Conservation (phyloP, 805 yeast genomes). For the Saturnispora bothae region DNA sequence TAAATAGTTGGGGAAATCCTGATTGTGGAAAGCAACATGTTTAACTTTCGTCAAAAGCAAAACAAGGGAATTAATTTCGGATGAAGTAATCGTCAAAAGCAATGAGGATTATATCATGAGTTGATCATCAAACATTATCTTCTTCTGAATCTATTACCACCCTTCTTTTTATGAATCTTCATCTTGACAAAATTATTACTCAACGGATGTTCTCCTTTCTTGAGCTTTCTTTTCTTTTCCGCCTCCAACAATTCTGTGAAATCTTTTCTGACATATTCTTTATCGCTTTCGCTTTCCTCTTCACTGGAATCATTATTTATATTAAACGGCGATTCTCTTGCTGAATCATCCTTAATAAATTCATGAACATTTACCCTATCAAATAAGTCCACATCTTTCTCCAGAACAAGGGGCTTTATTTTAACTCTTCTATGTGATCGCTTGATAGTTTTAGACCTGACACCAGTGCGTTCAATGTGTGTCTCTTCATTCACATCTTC, state of each 20-base stretch:
- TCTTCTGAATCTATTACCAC: conserved; percentile 18
- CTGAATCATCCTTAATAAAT: conserved; percentile 23
- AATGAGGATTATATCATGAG: too few species aligned
- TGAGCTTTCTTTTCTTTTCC: conserved; percentile 14
- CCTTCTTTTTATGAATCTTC: conserved; percentile 23
- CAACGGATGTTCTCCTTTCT: conserved; percentile 19
- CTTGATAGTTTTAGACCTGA: conserved; percentile 33
- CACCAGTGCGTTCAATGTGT: not conserved
- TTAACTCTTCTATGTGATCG: conserved; percentile 43
- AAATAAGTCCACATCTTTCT: conserved; percentile 23
- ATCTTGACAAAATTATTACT: conserved; percentile 28
- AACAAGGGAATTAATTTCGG: too few species aligned
- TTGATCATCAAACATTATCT: conserved; percentile 11
- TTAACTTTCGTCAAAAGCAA: too few species aligned
- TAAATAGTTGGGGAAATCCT: too few species aligned
- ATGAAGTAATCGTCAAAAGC: too few species aligned
- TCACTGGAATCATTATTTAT: not conserved
- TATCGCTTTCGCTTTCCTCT: conserved; percentile 8
- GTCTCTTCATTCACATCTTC: not conserved
- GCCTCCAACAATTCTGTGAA: conserved; percentile 9
- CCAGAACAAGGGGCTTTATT: conserved; percentile 30
- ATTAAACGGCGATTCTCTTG: not conserved
- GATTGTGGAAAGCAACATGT: too few species aligned
- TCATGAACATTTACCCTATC: conserved; percentile 33
- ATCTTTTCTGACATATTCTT: conserved; percentile 16